Evolutionary conservation across 257 asterid genomes (phyloP).

Genomic region (Solanum clarkiae): DNA sequence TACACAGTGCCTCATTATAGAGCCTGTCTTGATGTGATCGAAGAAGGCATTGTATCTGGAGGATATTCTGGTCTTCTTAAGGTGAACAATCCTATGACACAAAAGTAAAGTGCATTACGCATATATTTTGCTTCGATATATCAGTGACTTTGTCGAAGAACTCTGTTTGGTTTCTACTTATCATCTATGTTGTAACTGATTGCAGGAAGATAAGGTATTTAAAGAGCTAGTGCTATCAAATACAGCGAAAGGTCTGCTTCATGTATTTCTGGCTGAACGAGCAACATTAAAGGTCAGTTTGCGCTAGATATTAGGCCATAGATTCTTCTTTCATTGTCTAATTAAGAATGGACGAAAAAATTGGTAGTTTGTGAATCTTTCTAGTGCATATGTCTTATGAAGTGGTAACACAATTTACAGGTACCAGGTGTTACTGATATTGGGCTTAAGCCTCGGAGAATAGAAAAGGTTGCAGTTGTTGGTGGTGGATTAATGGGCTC

Average conservation of each 20-base stretch:
- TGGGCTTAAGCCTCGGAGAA: constrained; percentile 31
- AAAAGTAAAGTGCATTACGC: not conserved
- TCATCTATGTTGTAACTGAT: not conserved
- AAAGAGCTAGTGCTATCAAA: constrained; percentile 45
- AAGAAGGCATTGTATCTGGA: constrained; percentile 40
- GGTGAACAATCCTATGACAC: constrained; percentile 5
- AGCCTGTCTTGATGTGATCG: constrained; percentile 44
- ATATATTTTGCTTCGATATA: not conserved
- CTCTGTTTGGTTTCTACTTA: not conserved
- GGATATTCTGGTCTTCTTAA: constrained; percentile 36
- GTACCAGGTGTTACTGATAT: constrained; percentile 29
- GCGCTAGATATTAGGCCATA: not conserved
- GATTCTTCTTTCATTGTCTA: not conserved
- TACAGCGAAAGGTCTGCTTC: constrained; percentile 45
- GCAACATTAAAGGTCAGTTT: constrained; percentile 31
- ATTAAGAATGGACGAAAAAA: not conserved
- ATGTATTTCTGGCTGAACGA: constrained; percentile 48
- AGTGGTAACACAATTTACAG: constrained; percentile 8
- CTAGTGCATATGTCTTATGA: not conserved
- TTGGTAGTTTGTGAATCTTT: too few species aligned
- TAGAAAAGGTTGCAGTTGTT: constrained; percentile 35
- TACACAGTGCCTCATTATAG: constrained; percentile 14
- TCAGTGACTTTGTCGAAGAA: not conserved
- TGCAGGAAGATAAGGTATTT: constrained; percentile 45
- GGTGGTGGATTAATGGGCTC: constrained; percentile 44